Evolutionary conservation across 148 eudicot genomes (phyloP).

Genomic region (Simmondsia chinensis): DNA sequence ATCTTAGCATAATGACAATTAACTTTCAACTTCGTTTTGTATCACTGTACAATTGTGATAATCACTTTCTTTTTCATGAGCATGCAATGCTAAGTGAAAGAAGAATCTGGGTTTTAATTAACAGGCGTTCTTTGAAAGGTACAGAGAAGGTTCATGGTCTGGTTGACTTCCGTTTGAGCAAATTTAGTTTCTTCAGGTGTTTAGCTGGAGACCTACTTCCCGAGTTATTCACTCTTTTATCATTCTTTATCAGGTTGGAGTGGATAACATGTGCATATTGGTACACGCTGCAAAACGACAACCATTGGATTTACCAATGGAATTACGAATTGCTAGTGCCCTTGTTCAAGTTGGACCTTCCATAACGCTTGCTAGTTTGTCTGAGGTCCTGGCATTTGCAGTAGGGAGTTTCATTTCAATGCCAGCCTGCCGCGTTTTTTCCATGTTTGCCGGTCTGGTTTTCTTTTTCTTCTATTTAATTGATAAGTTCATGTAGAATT

Average conservation of each 20-base stretch:
- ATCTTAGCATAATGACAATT: no score
- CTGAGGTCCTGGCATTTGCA: slow-evolving; percentile 62
- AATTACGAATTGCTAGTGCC: slow-evolving; percentile 49
- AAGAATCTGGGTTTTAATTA: no score
- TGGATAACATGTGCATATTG: slow-evolving; percentile 66
- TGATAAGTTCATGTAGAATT: neutral
- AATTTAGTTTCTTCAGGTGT: no score
- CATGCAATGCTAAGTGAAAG: no score
- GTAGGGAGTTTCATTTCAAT: slow-evolving; percentile 58
- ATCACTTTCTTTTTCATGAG: no score
- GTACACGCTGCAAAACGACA: slow-evolving; percentile 65
- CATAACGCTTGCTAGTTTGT: slow-evolving; percentile 58
- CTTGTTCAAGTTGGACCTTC: slow-evolving; percentile 64
- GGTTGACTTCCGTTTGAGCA: no score
- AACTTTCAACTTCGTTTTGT: no score
- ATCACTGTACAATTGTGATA: no score
- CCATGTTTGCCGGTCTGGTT: slow-evolving; percentile 63
- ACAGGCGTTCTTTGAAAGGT: no score
- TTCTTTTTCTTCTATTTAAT: slow-evolving; percentile 4
- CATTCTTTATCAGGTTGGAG: slow-evolving; percentile 42
- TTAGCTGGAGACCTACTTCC: neutral
- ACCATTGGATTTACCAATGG: slow-evolving; percentile 29
- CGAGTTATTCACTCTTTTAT: slow-evolving; percentile 8
- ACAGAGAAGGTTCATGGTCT: no score
- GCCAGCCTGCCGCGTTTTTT: slow-evolving; percentile 72